A percentile compares a stretch with the other conserved stretches of the same genome.
These are phyloP conservation scores for Mortierella sp. DNA, from an alignment of 371 early-diverging fungal genomes.

Conservation along the genomic window DNA sequence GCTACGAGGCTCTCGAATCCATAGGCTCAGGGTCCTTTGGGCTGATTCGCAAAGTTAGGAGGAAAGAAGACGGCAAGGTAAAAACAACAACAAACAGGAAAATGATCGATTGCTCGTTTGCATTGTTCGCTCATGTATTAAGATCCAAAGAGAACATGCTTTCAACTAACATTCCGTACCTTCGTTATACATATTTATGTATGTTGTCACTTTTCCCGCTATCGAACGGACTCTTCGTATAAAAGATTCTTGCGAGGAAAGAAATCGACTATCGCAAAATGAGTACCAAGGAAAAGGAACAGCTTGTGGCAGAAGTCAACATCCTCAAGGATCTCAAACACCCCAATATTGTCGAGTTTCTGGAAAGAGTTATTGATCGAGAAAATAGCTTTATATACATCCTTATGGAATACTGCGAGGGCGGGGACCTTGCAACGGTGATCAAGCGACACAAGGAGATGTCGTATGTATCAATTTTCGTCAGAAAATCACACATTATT, in stretches of 20 bases:
- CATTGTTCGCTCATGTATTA: background rate
- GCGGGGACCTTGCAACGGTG: constrained; percentile 69
- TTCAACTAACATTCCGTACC: too few species aligned
- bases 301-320: constrained; percentile 80
- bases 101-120: background rate
- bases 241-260: constrained; percentile 72
- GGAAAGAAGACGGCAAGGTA: constrained; percentile 67
- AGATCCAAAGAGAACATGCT: too few species aligned
- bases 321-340: constrained; percentile 76
- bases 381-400: constrained; percentile 73
- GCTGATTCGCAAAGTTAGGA: constrained; percentile 72
- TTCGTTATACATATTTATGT: too few species aligned
- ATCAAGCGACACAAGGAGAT: constrained; percentile 67
- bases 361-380: constrained; percentile 73
- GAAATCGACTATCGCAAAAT: constrained; percentile 81
- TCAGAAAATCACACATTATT: too few species aligned
- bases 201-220: too few species aligned
- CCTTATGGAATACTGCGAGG: constrained; percentile 70
- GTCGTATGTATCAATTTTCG: constrained; percentile 56
- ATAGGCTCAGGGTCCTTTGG: constrained; percentile 69
- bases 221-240: background rate
- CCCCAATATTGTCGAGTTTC: constrained; percentile 79
- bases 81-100: background rate
- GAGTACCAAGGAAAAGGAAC: constrained; percentile 71
- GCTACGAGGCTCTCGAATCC: constrained; percentile 56